phyloP scores from a whole-genome alignment of 176 grass and related monocot species.

The Alloteropsis semialata region DNA sequence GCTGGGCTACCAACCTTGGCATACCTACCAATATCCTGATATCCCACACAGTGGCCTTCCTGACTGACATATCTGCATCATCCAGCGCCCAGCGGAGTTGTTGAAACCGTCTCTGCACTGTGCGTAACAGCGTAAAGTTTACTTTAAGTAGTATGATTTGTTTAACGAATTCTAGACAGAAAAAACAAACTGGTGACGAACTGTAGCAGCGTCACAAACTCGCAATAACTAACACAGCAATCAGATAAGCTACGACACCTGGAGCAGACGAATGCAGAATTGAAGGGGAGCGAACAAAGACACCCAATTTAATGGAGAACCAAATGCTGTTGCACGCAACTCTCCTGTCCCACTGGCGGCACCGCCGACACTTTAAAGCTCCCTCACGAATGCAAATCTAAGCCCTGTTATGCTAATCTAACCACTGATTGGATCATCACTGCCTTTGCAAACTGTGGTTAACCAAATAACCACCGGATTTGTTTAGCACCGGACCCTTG shows the following conservation, averaged over 20 bases:
- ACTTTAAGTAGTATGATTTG: not conserved
- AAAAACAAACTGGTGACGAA: not conserved
- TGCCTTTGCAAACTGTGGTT: not conserved
- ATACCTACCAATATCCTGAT: no score
- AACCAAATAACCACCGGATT: not conserved
- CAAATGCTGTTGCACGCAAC: constrained; percentile 18
- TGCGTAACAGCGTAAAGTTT: not conserved
- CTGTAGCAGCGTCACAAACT: not conserved
- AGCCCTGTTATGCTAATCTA: not conserved
- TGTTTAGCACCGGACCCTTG: not conserved
- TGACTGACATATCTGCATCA: not conserved
- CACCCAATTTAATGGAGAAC: constrained; percentile 14
- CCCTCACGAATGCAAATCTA: not conserved
- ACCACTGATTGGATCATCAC: not conserved
- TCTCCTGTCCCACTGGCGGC: constrained; percentile 23
- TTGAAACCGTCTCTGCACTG: not conserved
- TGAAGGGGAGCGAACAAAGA: not conserved
- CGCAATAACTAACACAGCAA: not conserved
- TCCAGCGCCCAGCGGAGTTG: not conserved
- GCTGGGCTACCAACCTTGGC: not conserved
- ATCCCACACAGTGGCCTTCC: not conserved
- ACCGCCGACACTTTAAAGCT: constrained; percentile 51
- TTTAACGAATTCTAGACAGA: not conserved
- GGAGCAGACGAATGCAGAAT: not conserved
- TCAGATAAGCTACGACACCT: not conserved